A percentile compares a stretch with the other conserved stretches of the same genome.
Conservation (phyloP, 2,329 filamentous ascomycete species). For the Aspergillus luchuensis region DNA sequence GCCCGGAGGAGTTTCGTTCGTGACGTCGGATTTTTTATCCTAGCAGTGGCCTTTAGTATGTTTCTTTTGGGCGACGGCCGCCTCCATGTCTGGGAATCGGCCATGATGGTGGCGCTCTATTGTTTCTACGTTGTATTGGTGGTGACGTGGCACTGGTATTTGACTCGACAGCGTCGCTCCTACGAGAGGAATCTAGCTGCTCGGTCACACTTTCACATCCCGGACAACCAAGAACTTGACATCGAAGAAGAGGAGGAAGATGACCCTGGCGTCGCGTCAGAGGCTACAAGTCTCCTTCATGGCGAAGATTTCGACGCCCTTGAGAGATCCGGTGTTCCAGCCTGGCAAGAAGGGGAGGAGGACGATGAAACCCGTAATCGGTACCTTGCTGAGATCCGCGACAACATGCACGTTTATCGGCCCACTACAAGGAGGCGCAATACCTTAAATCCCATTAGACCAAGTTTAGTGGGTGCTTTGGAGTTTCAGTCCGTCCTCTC, state of each 20-base stretch:
- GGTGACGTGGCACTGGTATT: slow-evolving; percentile 88
- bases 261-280: slow-evolving; percentile 49
- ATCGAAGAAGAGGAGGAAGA: slow-evolving; percentile 61
- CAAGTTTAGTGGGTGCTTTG: slow-evolving; percentile 87
- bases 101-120: slow-evolving; percentile 88
- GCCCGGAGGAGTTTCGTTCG: slow-evolving; percentile 85
- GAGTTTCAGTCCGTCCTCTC: slow-evolving; percentile 90
- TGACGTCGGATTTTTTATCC: slow-evolving; percentile 89
- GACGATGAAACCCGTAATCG: slow-evolving; percentile 59
- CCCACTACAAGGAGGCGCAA: slow-evolving; percentile 69
- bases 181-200: slow-evolving; percentile 70
- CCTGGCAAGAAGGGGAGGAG: slow-evolving; percentile 57
- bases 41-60: slow-evolving; percentile 84
- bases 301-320: slow-evolving; percentile 65
- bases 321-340: slow-evolving; percentile 54
- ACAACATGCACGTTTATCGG: slow-evolving; percentile 86
- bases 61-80: slow-evolving; percentile 81
- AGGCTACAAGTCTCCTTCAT: slow-evolving; percentile 48
- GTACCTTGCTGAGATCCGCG: slow-evolving; percentile 78
- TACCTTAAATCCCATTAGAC: slow-evolving; percentile 80
- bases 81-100: slow-evolving; percentile 85
- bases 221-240: slow-evolving; percentile 61
- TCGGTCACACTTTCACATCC: slow-evolving; percentile 70
- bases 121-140: slow-evolving; percentile 85
- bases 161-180: slow-evolving; percentile 63